Conservation (phyloP, 345 rosid species). For the Cardamine occulta region DNA sequence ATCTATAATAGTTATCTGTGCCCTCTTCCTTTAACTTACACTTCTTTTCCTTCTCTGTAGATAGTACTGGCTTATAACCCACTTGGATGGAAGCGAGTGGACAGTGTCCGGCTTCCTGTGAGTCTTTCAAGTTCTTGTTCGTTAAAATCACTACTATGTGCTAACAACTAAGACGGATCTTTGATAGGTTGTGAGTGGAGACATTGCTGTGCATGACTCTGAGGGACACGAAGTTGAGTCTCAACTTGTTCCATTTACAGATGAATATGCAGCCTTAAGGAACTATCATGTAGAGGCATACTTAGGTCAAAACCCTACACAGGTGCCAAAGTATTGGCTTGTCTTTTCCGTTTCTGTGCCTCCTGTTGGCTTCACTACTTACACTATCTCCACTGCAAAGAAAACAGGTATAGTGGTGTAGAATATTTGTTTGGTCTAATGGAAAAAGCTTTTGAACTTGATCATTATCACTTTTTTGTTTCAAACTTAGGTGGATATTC, state of each 20-base stretch:
- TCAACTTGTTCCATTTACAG: constrained; percentile 76
- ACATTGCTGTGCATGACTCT: constrained; percentile 69
- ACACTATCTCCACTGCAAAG: constrained; percentile 65
- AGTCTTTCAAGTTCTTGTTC: constrained; percentile 44
- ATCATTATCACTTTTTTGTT: constrained; percentile 17
- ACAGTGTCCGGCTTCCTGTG: constrained; percentile 84
- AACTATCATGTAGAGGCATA: constrained; percentile 75
- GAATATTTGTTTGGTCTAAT: constrained; percentile 29
- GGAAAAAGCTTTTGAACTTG: constrained; percentile 30
- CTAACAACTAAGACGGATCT: constrained; percentile 12
- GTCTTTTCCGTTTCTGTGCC: constrained; percentile 80
- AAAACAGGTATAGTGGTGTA: constrained; percentile 54
- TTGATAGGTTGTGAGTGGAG: constrained; percentile 65
- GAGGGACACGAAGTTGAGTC: constrained; percentile 82
- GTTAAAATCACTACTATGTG: constrained; percentile 9
- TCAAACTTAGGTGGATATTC: constrained; percentile 58
- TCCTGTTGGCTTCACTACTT: constrained; percentile 92
- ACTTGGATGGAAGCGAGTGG: constrained; percentile 95
- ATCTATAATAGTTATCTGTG: constrained; percentile 6
- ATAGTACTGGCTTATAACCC: constrained; percentile 81
- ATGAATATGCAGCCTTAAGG: constrained; percentile 61
- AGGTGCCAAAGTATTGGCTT: constrained; percentile 80
- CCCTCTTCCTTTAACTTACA: constrained; percentile 25
- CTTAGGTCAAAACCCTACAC: constrained; percentile 60
- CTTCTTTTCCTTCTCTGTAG: constrained; percentile 49